Conservation (phyloP, 2,329 filamentous ascomycete genomes). For the Monilinia polystroma region DNA sequence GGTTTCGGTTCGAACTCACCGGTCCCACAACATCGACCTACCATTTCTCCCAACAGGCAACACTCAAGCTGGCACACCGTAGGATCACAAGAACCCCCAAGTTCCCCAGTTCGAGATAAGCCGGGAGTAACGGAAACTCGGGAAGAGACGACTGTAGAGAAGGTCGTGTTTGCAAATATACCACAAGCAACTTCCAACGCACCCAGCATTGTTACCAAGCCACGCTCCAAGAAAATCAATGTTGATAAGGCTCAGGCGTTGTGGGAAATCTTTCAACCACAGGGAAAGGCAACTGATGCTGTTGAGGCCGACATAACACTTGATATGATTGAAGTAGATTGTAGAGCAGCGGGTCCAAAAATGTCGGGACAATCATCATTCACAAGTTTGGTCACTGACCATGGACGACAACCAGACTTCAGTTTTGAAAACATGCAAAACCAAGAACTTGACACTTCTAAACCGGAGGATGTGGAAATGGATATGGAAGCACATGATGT, state of each 20-base stretch:
- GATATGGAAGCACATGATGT: constrained; percentile 3
- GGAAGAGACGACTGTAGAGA: background rate
- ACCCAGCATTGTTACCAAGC: background rate
- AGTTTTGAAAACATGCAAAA: constrained; percentile 40
- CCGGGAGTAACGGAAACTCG: background rate
- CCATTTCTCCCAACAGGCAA: constrained; percentile 21
- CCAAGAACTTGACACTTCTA: constrained; percentile 25
- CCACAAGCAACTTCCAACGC: background rate
- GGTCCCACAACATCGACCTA: constrained; percentile 8
- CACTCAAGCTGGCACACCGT: constrained; percentile 35
- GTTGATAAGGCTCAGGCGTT: constrained; percentile 28
- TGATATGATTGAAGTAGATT: constrained; percentile 19
- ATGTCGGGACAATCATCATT: constrained; percentile 42
- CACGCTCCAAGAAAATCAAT: constrained; percentile 14
- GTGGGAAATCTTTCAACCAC: constrained; percentile 29
- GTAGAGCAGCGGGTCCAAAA: constrained; percentile 34
- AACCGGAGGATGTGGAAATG: constrained; percentile 20
- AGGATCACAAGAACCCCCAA: constrained; percentile 19
- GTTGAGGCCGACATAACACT: constrained; percentile 7
- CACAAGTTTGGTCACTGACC: constrained; percentile 46
- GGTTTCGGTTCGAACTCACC: constrained; percentile 37
- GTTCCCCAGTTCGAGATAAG: background rate
- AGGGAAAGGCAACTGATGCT: constrained; percentile 1
- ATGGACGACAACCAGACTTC: constrained; percentile 51
- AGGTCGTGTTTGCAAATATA: background rate